Conservation (phyloP, 352 stramenopile genomes). For the Pythium chondricola region DNA sequence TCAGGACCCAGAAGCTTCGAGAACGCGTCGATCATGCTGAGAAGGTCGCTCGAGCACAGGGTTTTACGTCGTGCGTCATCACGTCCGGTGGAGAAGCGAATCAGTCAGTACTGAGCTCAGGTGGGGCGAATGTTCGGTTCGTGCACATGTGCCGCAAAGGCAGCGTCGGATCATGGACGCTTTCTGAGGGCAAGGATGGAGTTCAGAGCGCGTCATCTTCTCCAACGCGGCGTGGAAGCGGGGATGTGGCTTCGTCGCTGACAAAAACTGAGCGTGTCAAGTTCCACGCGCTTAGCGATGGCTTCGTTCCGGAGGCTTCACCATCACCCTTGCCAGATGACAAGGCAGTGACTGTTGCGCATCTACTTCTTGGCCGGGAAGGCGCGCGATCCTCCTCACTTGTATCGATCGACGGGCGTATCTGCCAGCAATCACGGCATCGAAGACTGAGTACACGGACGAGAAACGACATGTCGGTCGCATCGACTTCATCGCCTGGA, state of each 20-base stretch:
- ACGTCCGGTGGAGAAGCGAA: slow-evolving; percentile 1
- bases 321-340: not conserved
- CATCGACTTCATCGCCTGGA: not conserved
- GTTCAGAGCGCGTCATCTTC: slow-evolving; percentile 8
- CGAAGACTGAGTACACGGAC: not conserved
- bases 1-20: slow-evolving; percentile 1
- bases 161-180: slow-evolving; percentile 45
- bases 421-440: not conserved
- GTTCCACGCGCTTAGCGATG: slow-evolving; percentile 24
- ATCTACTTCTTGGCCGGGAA: slow-evolving; percentile 21
- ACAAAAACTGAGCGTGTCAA: slow-evolving; percentile 22
- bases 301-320: slow-evolving; percentile 11
- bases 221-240: slow-evolving; percentile 9
- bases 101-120: slow-evolving; percentile 4
- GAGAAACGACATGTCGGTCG: not conserved
- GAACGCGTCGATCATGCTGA: not conserved
- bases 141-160: slow-evolving; percentile 53
- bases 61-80: slow-evolving; percentile 45
- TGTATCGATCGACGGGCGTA: not conserved
- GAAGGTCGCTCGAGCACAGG: slow-evolving; percentile 11
- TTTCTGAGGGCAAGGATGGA: slow-evolving; percentile 17
- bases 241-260: not conserved
- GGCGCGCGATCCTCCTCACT: slow-evolving; percentile 16
- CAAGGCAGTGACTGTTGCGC: slow-evolving; percentile 3
- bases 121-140: slow-evolving; percentile 21